Conservation (phyloP, 371 early-diverging fungal species). For the Mucor velutinosus region DNA sequence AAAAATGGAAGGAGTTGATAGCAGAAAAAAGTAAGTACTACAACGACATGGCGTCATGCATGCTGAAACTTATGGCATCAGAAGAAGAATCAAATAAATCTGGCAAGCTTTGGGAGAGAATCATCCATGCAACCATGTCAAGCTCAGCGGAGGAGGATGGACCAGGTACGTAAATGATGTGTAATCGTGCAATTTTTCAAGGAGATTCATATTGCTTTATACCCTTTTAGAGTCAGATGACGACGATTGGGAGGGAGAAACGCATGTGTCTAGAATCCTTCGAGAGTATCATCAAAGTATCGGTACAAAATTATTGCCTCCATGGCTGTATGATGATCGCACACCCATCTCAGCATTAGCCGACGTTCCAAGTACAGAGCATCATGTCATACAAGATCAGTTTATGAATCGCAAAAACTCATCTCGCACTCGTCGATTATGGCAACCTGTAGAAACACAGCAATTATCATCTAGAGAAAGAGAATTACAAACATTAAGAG, state of each 20-base stretch:
- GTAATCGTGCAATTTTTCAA: neutral
- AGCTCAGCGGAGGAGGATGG: neutral
- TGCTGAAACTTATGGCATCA: neutral
- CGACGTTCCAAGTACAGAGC: neutral
- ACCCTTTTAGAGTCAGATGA: conserved; percentile 55
- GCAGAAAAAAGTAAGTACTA: conserved; percentile 31
- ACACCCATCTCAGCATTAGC: conserved; percentile 7
- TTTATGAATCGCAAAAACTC: neutral
- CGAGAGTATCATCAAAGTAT: conserved; percentile 53
- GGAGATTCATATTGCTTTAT: neutral
- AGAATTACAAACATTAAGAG: conserved; percentile 8
- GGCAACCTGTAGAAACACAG: neutral
- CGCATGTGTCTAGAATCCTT: conserved; percentile 55
- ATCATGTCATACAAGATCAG: conserved; percentile 1
- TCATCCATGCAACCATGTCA: conserved; percentile 57
- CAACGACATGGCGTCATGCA: neutral
- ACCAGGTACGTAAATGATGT: conserved; percentile 5
- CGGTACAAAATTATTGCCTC: conserved; percentile 18
- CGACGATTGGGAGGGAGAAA: conserved; percentile 59
- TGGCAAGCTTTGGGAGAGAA: conserved; percentile 52
- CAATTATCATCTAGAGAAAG: conserved; percentile 1
- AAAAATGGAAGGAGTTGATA: conserved; percentile 47
- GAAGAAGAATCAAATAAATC: conserved; percentile 32
- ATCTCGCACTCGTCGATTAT: conserved; percentile 1
- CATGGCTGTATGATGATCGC: conserved; percentile 34